Conservation (phyloP, 2,329 filamentous ascomycete genomes). For the Alternaria sp. region DNA sequence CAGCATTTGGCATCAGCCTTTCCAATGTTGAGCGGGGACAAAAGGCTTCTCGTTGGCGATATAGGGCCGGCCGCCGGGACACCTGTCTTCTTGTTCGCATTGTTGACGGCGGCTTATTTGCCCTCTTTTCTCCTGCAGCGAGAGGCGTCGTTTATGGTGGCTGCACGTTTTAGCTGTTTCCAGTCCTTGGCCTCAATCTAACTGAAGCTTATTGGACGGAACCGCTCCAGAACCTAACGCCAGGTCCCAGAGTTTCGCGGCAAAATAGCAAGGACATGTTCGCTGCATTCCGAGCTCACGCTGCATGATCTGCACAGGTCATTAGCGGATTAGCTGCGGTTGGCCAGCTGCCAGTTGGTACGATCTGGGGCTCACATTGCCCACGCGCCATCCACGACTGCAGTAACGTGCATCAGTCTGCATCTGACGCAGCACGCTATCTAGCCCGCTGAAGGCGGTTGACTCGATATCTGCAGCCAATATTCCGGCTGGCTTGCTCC, state of each 20-base stretch:
- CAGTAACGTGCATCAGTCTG: constrained; percentile 38
- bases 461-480: constrained; percentile 39
- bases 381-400: constrained; percentile 33
- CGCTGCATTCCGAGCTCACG: constrained; percentile 43
- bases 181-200: constrained; percentile 47
- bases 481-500: constrained; percentile 39
- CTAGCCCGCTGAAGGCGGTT: constrained; percentile 33
- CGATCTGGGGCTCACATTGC: constrained; percentile 36
- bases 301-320: constrained; percentile 50
- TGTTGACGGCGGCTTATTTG: constrained; percentile 20
- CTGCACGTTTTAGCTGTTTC: constrained; percentile 42
- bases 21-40: constrained; percentile 4
- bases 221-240: constrained; percentile 41
- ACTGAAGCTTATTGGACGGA: constrained; percentile 46
- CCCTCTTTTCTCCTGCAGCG: constrained; percentile 59
- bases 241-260: constrained; percentile 43
- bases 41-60: constrained; percentile 15
- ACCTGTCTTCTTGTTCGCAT: constrained; percentile 17
- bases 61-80: constrained; percentile 28
- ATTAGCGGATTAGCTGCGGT: constrained; percentile 41
- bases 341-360: constrained; percentile 38
- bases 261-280: constrained; percentile 47
- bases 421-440: constrained; percentile 43
- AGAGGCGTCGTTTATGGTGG: constrained; percentile 34
- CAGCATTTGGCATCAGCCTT: constrained; percentile 13